Base-by-base conservation (phyloP, 768 basidiomycete species). In the Leccinum pellstonianum region DNA sequence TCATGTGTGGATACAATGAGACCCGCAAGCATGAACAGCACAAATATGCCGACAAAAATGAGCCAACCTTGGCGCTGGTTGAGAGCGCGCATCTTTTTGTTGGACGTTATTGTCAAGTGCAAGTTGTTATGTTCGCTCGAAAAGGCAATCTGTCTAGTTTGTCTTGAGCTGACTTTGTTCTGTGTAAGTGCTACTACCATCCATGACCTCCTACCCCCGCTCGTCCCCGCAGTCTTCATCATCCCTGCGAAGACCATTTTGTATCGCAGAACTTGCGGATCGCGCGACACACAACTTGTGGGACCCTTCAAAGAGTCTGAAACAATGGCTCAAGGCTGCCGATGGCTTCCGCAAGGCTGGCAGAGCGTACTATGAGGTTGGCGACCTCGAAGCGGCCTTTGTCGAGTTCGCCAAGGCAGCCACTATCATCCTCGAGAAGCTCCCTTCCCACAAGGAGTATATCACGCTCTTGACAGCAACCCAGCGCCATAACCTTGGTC, bases 371-470 rank as follows among this genome's bases (percentile, higher is more conserved):
- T 72, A 74, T 1, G 77, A 79, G 37, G 74, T 76, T 19, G 80
- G 81, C 2, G 85, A 93, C 69, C 75, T 86, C 52, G 88, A 92
- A 69, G 76, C 73, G n/a, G 88, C 86, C 1, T 93, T 91, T 70
- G 77, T 92, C 17, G 79, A 84, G 61, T 84, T 82, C 53, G 90
- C 90, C 3, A 83, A 79, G 60, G 88, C 90, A 9, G 90, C 90
- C 0, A 90, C 88, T 1, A 76, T 93, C 58, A 88, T 91, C 5
- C 81, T 91, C 11, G 90, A 93, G 76, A 86, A 83, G 63, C 76
- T 93, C n/a, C 91, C 91, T 0, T 75, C 77, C 1, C 91, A 93
- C 74, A 76, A 79, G 55, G 86, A 90, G 48, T 93, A 88, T 69
- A 66, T 79, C 35, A 76, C 75, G 1, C 71, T 84, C 49, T 71